Percentiles rank a stretch among this genome's conserved stretches.
These are phyloP conservation scores for Codiaeum variegatum DNA, from an alignment of 441 rosid species.

Conservation along the genomic window DNA sequence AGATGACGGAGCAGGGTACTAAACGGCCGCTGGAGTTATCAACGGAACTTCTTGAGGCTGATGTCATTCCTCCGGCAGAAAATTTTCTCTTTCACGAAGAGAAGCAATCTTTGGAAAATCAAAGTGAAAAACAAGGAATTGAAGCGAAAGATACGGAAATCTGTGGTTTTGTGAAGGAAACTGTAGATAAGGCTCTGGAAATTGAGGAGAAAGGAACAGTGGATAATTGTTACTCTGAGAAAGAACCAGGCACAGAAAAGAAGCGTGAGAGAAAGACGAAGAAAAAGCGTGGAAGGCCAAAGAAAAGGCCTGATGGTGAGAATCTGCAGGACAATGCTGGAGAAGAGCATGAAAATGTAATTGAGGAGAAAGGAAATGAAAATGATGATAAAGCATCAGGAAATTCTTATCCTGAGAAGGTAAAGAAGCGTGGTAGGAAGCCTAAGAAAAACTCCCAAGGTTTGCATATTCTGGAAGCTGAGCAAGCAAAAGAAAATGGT, in stretches of 20 bases:
- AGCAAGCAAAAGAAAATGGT: neutral
- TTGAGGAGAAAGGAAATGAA: constrained; percentile 10
- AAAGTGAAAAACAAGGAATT: neutral
- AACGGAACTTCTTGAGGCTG: neutral
- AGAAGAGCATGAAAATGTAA: neutral
- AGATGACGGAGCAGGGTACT: neutral
- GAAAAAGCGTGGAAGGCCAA: neutral
- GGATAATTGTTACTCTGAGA: neutral
- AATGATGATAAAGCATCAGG: too few species aligned
- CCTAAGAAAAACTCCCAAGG: neutral
- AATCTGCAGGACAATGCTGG: too few species aligned
- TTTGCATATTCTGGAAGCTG: neutral
- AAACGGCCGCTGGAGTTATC: neutral
- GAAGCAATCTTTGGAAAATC: neutral
- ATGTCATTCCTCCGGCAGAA: neutral
- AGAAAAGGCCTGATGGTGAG: neutral
- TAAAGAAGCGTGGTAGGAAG: neutral
- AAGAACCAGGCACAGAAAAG: neutral
- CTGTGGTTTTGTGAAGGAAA: neutral
- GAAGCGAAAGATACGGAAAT: neutral
- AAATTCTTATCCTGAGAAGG: too few species aligned
- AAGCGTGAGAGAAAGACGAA: neutral
- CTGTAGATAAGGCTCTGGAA: neutral
- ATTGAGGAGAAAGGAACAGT: neutral
- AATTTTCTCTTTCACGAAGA: neutral